Base-by-base conservation (phyloP, 306 rosid species). In the Elaeagnus macrophylla region DNA sequence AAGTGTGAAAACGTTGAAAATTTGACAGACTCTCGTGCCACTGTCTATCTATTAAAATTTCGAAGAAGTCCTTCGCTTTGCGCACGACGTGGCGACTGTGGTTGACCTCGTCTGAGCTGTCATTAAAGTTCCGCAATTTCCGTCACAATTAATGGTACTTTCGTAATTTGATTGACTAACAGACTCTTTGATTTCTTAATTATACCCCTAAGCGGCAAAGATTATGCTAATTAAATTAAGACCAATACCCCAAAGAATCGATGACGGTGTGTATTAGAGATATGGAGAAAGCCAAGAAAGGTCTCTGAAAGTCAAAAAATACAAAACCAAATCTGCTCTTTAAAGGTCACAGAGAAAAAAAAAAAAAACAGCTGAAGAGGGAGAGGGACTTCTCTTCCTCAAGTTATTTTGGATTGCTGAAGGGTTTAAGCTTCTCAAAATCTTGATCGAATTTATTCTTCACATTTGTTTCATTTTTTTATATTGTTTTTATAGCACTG, bases 371-470 rank as follows among this genome's bases (percentile, higher is more conserved):
- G 56, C 12, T n/a, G n/a, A n/a, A n/a, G 64, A 35, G 46, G 51
- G 64, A 56, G 71, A 25, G 32, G 4, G 4, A 25, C 32, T 2
- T 74, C 74, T 53, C 72, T 74, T 66, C 65, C 69, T 54, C 59
- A 49, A 46, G 59, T 62, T 48, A 57, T 66, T 69, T 60, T 67
- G 41, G 57, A 42, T 75, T 57, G 71, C 72, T 55, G 62, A 63
- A 79, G 80, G 81, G 75, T 64, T 79, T 66, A 65, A 75, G 74
- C 69, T 78, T 64, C 50, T 65, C 54, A 39, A 18, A 19, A 53
- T 74, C 67, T 15, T 51, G 55, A 9, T 48, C 54, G 39, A 45
- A 72, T 10, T 48, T 55, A 38, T 37, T 37, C 43, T 53, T 43
- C 32, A 25, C 9, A 57, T 6, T 43, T 36, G 20, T 7, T 7